phyloP scores from a whole-genome alignment of 495 filamentous ascomycete species.

The Aspergillus ellipticus region DNA sequence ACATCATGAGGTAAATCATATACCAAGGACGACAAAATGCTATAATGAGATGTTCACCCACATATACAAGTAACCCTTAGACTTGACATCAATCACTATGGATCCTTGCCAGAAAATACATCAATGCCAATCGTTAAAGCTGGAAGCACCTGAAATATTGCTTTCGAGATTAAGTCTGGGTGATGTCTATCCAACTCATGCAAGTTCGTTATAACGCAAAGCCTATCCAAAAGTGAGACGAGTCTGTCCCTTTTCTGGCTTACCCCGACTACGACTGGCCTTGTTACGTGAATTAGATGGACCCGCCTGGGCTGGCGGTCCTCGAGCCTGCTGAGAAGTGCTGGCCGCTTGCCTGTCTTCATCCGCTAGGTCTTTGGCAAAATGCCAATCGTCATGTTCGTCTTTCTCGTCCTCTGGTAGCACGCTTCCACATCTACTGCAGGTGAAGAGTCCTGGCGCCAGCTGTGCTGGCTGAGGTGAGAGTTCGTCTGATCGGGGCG shows the following conservation, averaged over 20 bases:
- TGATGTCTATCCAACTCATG: background rate
- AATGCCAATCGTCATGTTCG: slow-evolving; percentile 94
- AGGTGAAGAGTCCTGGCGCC: slow-evolving; percentile 51
- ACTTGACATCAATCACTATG: too few species aligned
- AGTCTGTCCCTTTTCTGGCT: slow-evolving; percentile 73
- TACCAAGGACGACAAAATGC: too few species aligned
- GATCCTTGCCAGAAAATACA: too few species aligned
- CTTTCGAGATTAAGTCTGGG: background rate
- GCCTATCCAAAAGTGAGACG: slow-evolving; percentile 62
- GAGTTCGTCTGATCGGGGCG: background rate
- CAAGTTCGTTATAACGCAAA: background rate
- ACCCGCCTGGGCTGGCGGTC: slow-evolving; percentile 19
- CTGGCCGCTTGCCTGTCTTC: slow-evolving; percentile 46
- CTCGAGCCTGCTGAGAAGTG: slow-evolving; percentile 20
- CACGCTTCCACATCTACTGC: slow-evolving; percentile 59
- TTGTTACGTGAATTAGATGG: slow-evolving; percentile 29
- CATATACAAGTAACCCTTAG: too few species aligned
- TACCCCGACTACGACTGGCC: slow-evolving; percentile 35
- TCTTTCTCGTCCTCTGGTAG: slow-evolving; percentile 55
- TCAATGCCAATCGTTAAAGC: too few species aligned
- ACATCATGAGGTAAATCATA: too few species aligned
- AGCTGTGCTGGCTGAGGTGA: slow-evolving; percentile 21
- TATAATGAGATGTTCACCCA: too few species aligned
- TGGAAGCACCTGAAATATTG: too few species aligned
- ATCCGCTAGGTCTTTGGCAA: slow-evolving; percentile 78